Percentiles rank a stretch among this genome's conserved stretches.
Conservation (phyloP, 1,139 yeast genomes). For the Hemisphaericaspora lyxosophila region DNA sequence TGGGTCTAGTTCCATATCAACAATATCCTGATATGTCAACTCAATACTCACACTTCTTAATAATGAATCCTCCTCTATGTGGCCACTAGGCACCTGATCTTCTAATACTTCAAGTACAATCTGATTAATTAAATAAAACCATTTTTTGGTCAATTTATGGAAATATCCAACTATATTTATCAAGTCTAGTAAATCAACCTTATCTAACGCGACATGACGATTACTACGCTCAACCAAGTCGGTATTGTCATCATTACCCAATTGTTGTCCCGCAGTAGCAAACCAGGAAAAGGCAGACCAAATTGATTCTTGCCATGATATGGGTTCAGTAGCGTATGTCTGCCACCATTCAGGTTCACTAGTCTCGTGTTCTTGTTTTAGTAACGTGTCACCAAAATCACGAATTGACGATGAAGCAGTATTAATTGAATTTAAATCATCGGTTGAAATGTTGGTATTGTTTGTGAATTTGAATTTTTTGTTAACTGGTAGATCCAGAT, state of each 20-base stretch:
- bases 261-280: conserved; percentile 73
- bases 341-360: conserved; percentile 48
- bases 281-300: conserved; percentile 81
- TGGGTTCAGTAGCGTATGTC: conserved; percentile 45
- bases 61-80: conserved; percentile 9
- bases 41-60: conserved; percentile 28
- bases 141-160: conserved; percentile 51
- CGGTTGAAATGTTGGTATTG: conserved; percentile 17
- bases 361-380: not conserved
- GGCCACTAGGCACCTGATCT: conserved; percentile 5
- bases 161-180: conserved; percentile 54
- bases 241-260: not conserved
- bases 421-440: conserved; percentile 24
- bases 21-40: conserved; percentile 55
- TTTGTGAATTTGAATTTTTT: conserved; percentile 9
- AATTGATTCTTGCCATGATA: conserved; percentile 62
- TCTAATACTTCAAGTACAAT: conserved; percentile 26
- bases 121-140: conserved; percentile 41
- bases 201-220: not conserved
- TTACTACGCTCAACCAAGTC: conserved; percentile 1
- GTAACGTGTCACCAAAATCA: conserved; percentile 10
- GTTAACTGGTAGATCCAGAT: conserved; percentile 20
- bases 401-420: conserved; percentile 21
- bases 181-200: conserved; percentile 14
- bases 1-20: conserved; percentile 77